Evolutionary conservation across 2,329 filamentous ascomycete genomes (phyloP).

Genomic region (Erysiphe pulchra): DNA sequence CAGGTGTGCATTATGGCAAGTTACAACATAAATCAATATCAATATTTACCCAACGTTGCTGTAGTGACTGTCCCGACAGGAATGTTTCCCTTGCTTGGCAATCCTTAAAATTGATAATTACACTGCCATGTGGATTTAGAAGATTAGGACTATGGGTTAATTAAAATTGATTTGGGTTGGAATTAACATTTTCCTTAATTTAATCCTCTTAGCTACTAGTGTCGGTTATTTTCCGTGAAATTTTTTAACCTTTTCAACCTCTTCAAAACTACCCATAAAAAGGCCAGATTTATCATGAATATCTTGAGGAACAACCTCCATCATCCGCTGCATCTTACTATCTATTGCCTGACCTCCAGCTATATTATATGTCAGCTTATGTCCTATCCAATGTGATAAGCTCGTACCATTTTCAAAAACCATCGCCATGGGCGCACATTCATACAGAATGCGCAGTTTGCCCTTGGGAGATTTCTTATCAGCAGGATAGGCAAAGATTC

Average conservation of each 20-base stretch:
- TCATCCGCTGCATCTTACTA: conserved; percentile 73
- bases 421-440: conserved; percentile 97
- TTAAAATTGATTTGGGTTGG: too few species aligned
- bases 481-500: conserved; percentile 90
- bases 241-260: conserved; percentile 69
- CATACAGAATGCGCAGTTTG: conserved; percentile 89
- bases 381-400: neutral
- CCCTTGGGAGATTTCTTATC: conserved; percentile 98
- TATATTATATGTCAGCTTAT: conserved; percentile 14
- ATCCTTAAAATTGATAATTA: too few species aligned
- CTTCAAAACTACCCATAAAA: conserved; percentile 82
- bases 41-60: too few species aligned
- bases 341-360: conserved; percentile 82
- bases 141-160: too few species aligned
- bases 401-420: conserved; percentile 76
- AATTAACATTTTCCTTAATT: too few species aligned
- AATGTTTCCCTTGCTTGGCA: too few species aligned
- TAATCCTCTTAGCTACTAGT: too few species aligned
- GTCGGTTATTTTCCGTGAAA: conserved; percentile 17
- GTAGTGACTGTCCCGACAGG: too few species aligned
- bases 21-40: too few species aligned
- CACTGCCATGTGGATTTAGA: too few species aligned
- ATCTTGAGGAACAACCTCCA: conserved; percentile 66
- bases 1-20: too few species aligned
- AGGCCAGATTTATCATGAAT: conserved; percentile 94